These are phyloP conservation scores for Onygenales sp. DNA, from an alignment of 2,329 filamentous ascomycete species.

Conservation along the genomic window DNA sequence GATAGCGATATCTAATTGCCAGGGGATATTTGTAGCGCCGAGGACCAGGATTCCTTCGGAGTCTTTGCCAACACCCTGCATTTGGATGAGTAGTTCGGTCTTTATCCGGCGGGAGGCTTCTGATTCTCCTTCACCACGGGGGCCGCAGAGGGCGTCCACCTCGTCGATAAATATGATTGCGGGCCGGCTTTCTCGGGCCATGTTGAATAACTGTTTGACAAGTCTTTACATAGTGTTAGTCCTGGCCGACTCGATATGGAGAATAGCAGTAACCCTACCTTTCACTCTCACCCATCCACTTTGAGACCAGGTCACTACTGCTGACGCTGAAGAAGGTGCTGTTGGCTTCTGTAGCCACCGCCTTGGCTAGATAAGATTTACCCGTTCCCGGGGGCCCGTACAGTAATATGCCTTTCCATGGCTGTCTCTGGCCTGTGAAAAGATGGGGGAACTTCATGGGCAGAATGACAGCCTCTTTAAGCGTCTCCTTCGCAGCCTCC, in stretches of 20 bases:
- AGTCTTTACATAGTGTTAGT: slow-evolving; percentile 45
- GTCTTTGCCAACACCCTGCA: slow-evolving; percentile 97
- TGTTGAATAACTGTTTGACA: slow-evolving; percentile 92
- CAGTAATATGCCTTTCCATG: slow-evolving; percentile 95
- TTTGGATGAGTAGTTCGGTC: slow-evolving; percentile 95
- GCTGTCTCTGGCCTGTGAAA: slow-evolving; percentile 90
- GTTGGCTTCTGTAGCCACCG: slow-evolving; percentile 95
- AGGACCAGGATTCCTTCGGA: slow-evolving; percentile 88
- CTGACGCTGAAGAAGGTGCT: slow-evolving; percentile 99
- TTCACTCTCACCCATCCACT: slow-evolving; percentile 99
- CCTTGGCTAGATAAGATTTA: slow-evolving; percentile 95
- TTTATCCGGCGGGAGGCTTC: slow-evolving; percentile 97
- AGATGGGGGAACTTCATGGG: slow-evolving; percentile 98
- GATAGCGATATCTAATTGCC: slow-evolving; percentile 95
- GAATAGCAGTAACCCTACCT: slow-evolving; percentile 44
- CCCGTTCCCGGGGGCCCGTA: slow-evolving; percentile 95
- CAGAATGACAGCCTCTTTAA: slow-evolving; percentile 95
- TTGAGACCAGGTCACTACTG: slow-evolving; percentile 93
- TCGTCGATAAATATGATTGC: slow-evolving; percentile 99
- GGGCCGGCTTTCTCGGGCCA: slow-evolving; percentile 96
- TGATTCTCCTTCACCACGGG: slow-evolving; percentile 87
- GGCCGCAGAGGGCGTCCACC: slow-evolving; percentile 91
- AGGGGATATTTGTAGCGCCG: slow-evolving; percentile 95
- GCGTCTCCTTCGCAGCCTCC: slow-evolving; percentile 86
- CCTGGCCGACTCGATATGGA: background rate